A percentile compares a stretch with the other conserved stretches of the same genome.
phyloP scores from a whole-genome alignment of 1,284 basidiomycete species.

The Microbotryum intermedium region DNA sequence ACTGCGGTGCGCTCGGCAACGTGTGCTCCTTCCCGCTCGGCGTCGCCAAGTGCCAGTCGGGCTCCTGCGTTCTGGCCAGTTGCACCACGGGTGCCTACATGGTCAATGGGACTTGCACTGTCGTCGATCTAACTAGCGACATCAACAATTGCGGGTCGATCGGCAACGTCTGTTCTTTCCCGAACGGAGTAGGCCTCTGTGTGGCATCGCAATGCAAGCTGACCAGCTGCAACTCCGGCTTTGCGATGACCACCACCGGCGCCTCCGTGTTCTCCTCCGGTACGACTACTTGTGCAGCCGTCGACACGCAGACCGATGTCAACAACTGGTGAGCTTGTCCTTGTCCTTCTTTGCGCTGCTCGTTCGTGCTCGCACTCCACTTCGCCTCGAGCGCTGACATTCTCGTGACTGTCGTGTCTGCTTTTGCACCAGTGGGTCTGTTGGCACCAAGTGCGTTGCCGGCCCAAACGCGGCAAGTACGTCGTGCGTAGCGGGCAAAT shows the following conservation, averaged over 20 bases:
- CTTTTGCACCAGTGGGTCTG: not conserved
- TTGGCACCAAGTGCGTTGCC: not conserved
- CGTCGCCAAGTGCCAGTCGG: not conserved
- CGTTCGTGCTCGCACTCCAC: no score
- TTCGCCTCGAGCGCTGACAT: no score
- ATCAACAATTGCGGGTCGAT: constrained; percentile 8
- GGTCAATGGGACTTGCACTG: not conserved
- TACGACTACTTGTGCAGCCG: not conserved
- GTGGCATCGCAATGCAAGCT: constrained; percentile 4
- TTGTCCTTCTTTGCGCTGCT: no score
- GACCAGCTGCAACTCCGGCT: constrained; percentile 12
- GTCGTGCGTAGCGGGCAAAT: not conserved
- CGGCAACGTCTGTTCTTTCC: constrained; percentile 7
- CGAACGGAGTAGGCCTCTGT: constrained; percentile 11
- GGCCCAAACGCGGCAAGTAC: not conserved
- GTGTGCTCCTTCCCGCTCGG: not conserved
- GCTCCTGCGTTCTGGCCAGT: not conserved
- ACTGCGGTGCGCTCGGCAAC: constrained; percentile 3
- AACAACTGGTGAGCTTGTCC: not conserved
- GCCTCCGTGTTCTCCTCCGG: not conserved
- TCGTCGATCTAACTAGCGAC: not conserved
- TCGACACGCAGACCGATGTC: not conserved
- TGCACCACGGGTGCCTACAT: not conserved
- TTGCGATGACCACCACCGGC: not conserved
- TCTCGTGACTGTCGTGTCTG: no score